A percentile compares a stretch with the other conserved stretches of the same genome.
Evolutionary conservation across 805 yeast species (phyloP).

Genomic region (Jamesozyma gamospora): DNA sequence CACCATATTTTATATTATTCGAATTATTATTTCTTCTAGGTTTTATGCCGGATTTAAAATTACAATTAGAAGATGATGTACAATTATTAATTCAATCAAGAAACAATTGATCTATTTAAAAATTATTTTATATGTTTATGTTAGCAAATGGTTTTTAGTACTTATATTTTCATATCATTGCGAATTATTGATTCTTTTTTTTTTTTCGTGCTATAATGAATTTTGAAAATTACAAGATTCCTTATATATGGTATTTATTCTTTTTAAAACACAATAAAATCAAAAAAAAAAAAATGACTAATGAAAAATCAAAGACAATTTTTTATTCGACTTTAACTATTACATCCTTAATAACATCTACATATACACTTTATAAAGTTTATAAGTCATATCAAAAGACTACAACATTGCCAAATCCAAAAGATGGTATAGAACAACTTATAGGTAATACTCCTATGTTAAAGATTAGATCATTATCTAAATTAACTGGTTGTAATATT

Average conservation of each 20-base stretch:
- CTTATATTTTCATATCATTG: neutral
- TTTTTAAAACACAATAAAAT: neutral
- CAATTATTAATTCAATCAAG: too few species aligned
- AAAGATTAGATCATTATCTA: constrained; percentile 57
- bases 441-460: constrained; percentile 90
- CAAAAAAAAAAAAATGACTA: neutral
- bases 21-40: constrained; percentile 71
- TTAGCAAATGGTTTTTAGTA: neutral
- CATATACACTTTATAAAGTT: constrained; percentile 1
- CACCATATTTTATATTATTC: constrained; percentile 81
- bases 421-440: constrained; percentile 58
- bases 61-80: constrained; percentile 4
- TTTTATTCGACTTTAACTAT: neutral
- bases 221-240: too few species aligned
- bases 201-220: too few species aligned
- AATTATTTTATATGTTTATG: too few species aligned
- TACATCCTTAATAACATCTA: neutral
- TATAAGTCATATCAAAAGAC: neutral
- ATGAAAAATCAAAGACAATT: neutral
- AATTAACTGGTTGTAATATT: constrained; percentile 67
- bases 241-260: too few species aligned
- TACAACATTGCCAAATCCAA: constrained; percentile 4
- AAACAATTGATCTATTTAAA: too few species aligned
- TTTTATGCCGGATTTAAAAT: constrained; percentile 33
- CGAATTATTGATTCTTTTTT: too few species aligned